These are phyloP conservation scores for Stevia rebaudiana DNA, from an alignment of 140 eudicot genomes.

Conservation along the genomic window DNA sequence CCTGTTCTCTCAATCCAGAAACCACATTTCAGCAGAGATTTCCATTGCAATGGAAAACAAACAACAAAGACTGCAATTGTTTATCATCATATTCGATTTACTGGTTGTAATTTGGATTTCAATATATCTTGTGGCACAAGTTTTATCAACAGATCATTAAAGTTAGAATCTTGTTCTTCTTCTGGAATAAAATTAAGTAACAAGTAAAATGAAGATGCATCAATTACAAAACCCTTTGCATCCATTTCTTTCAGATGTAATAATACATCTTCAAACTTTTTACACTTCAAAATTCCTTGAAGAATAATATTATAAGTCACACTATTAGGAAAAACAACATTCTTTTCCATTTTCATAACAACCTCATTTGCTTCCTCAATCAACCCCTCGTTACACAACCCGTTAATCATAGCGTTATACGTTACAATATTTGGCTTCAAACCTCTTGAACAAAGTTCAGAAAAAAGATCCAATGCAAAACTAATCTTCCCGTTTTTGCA, in stretches of 20 bases:
- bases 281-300: conserved; percentile 30
- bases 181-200: conserved; percentile 9
- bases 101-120: conserved; percentile 11
- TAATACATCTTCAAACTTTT: conserved; percentile 18
- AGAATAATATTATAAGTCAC: conserved; percentile 33
- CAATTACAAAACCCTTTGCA: conserved; percentile 24
- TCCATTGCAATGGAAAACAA: not conserved
- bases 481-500: conserved; percentile 28
- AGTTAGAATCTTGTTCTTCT: conserved; percentile 19
- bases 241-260: conserved; percentile 37
- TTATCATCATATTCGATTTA: no score
- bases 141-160: conserved; percentile 18
- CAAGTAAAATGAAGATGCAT: conserved; percentile 26
- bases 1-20: no score
- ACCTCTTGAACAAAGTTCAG: conserved; percentile 21
- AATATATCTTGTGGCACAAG: conserved; percentile 19
- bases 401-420: conserved; percentile 27
- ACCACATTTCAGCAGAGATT: not conserved
- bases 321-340: conserved; percentile 34
- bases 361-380: conserved; percentile 32
- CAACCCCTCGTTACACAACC: conserved; percentile 31
- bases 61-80: not conserved
- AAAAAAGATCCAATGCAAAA: conserved; percentile 16
- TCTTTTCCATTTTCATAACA: conserved; percentile 37
- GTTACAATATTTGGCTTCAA: conserved; percentile 28